A percentile compares a stretch with the other conserved stretches of the same genome.
Evolutionary conservation across 192 early-diverging fungal species (phyloP).

Genomic region (Backusella morwellensis): DNA sequence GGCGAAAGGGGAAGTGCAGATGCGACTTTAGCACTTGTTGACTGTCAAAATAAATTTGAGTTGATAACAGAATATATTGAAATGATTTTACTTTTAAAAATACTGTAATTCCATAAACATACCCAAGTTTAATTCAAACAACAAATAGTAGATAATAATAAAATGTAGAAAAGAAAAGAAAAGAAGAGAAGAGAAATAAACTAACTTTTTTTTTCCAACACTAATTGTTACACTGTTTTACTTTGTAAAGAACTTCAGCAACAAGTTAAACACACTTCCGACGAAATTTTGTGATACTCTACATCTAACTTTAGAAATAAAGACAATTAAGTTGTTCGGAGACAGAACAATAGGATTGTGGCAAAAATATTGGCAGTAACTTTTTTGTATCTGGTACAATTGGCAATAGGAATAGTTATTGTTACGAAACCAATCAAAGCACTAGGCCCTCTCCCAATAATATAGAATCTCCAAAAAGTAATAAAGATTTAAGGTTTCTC

Average conservation of each 20-base stretch:
- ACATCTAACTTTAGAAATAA: not conserved
- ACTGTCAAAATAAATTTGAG: constrained; percentile 10
- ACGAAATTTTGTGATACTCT: constrained; percentile 68
- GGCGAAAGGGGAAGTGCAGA: not conserved
- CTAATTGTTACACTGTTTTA: constrained; percentile 3
- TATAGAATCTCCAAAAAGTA: not conserved
- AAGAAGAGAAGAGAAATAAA: not conserved
- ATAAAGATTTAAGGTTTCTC: not conserved
- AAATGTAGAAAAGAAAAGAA: not conserved
- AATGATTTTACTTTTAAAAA: not conserved
- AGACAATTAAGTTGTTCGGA: constrained; percentile 3
- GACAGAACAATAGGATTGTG: not conserved
- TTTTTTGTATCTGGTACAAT: not conserved
- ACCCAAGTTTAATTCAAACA: not conserved
- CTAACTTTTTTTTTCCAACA: not conserved
- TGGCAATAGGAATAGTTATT: not conserved
- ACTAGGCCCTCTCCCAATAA: not conserved
- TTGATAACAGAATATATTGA: not conserved
- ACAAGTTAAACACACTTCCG: constrained; percentile 73
- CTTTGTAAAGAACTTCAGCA: constrained; percentile 47
- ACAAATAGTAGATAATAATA: not conserved
- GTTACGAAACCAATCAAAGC: constrained; percentile 3
- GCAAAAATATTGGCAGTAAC: not conserved
- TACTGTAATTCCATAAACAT: not conserved
- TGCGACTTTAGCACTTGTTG: not conserved